Evolutionary conservation across 495 filamentous ascomycete genomes (phyloP).

Genomic region (Aspergillus ostianus): DNA sequence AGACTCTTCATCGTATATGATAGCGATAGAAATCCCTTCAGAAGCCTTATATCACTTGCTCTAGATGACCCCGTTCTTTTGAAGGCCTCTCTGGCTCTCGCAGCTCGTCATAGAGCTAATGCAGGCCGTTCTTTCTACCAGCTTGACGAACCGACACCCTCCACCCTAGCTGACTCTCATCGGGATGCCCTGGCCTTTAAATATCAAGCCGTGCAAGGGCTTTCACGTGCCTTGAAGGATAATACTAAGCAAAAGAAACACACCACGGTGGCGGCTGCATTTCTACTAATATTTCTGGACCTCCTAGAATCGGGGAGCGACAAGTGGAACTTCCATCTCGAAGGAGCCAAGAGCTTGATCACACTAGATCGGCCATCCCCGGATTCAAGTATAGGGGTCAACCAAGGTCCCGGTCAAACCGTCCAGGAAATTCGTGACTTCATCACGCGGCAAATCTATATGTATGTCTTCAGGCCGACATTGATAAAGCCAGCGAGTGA

Average conservation of each 20-base stretch:
- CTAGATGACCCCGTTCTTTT: conserved; percentile 41
- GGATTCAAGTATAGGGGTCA: conserved; percentile 13
- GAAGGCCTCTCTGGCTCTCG: conserved; percentile 48
- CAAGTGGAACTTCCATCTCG: conserved; percentile 51
- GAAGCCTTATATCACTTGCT: conserved; percentile 47
- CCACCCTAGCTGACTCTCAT: conserved; percentile 16
- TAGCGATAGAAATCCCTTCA: conserved; percentile 51
- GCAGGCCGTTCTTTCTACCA: conserved; percentile 21
- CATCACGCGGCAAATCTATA: conserved; percentile 23
- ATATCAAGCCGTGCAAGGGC: conserved; percentile 44
- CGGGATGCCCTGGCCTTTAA: conserved; percentile 50
- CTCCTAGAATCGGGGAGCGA: conserved; percentile 52
- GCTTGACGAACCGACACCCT: background rate
- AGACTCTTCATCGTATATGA: conserved; percentile 53
- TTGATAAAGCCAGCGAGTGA: background rate
- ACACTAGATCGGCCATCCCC: conserved; percentile 7
- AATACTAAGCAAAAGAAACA: conserved; percentile 24
- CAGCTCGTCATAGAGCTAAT: conserved; percentile 51
- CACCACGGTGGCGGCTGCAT: conserved; percentile 45
- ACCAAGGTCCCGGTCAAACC: conserved; percentile 16
- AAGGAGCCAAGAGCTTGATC: conserved; percentile 47
- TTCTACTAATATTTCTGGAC: conserved; percentile 55
- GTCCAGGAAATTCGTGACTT: conserved; percentile 22
- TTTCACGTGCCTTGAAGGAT: conserved; percentile 30
- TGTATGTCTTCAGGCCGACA: conserved; percentile 5